These are phyloP conservation scores for Epichloe scottii DNA, from an alignment of 2,329 filamentous ascomycete species.

Conservation along the genomic window DNA sequence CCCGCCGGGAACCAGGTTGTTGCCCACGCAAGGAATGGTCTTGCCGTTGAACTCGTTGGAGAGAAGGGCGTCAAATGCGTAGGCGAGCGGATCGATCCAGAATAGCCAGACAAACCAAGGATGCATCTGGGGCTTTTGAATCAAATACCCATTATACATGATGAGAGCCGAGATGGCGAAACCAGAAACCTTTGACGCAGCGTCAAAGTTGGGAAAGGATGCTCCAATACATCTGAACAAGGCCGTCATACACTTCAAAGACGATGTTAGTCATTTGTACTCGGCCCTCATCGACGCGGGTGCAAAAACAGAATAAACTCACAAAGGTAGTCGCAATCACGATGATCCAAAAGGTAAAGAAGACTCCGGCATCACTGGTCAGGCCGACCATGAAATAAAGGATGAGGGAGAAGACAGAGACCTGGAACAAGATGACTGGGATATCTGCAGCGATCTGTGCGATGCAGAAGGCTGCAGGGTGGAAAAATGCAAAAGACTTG, in stretches of 20 bases:
- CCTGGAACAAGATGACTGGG: conserved; percentile 44
- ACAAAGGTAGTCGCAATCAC: conserved; percentile 39
- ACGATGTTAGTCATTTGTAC: not conserved
- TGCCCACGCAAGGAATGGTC: conserved; percentile 34
- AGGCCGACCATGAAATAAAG: conserved; percentile 54
- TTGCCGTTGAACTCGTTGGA: conserved; percentile 58
- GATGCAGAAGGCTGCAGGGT: conserved; percentile 46
- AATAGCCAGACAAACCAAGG: conserved; percentile 52
- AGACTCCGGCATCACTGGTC: conserved; percentile 34
- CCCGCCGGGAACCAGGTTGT: conserved; percentile 38
- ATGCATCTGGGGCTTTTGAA: conserved; percentile 48
- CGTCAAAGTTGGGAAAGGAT: conserved; percentile 42
- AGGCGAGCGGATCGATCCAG: conserved; percentile 56
- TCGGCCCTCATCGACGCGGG: not conserved
- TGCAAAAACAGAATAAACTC: conserved; percentile 9
- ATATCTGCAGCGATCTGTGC: conserved; percentile 43
- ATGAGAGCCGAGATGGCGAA: conserved; percentile 37
- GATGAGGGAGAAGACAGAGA: conserved; percentile 43
- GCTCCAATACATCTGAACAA: conserved; percentile 45
- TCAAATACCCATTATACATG: conserved; percentile 54
- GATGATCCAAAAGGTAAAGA: conserved; percentile 51
- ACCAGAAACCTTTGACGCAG: conserved; percentile 44
- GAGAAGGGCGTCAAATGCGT: conserved; percentile 56
- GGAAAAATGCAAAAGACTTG: conserved; percentile 45
- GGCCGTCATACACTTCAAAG: conserved; percentile 38